A percentile compares a stretch with the other conserved stretches of the same genome.
phyloP scores from a whole-genome alignment of 1,139 yeast species.

The Suzukiozyma palmioleophila region DNA sequence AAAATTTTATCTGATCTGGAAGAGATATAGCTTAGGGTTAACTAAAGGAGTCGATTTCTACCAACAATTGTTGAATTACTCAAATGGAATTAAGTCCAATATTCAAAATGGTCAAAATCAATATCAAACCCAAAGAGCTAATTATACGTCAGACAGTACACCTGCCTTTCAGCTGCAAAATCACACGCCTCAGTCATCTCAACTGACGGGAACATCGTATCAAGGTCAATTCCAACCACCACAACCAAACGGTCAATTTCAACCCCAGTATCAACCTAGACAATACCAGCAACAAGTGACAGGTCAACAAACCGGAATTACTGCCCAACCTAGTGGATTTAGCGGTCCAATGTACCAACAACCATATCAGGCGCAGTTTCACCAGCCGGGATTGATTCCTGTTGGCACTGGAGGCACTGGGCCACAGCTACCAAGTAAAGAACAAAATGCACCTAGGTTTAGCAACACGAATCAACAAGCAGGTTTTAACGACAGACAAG shows the following conservation, averaged over 20 bases:
- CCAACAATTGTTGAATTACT: slow-evolving; percentile 45
- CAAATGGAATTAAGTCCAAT: slow-evolving; percentile 11
- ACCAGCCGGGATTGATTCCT: slow-evolving; percentile 1
- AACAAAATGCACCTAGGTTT: too few species aligned
- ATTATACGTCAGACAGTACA: slow-evolving; percentile 1
- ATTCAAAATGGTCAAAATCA: slow-evolving; percentile 23
- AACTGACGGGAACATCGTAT: slow-evolving; percentile 4
- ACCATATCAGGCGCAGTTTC: slow-evolving; percentile 6
- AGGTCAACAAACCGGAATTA: not conserved
- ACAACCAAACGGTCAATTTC: slow-evolving; percentile 2
- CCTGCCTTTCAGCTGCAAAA: slow-evolving; percentile 2
- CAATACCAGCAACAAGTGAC: slow-evolving; percentile 6
- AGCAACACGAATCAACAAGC: too few species aligned
- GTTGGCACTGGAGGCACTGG: not conserved
- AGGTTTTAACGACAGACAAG: too few species aligned
- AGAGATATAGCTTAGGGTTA: slow-evolving; percentile 53
- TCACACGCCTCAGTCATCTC: not conserved
- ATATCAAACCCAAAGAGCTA: slow-evolving; percentile 16
- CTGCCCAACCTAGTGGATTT: not conserved
- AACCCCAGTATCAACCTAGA: slow-evolving; percentile 2
- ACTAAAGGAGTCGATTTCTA: slow-evolving; percentile 64
- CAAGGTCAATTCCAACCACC: slow-evolving; percentile 3
- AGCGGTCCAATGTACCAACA: slow-evolving; percentile 1
- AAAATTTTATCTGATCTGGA: slow-evolving; percentile 56
- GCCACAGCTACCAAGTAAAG: too few species aligned